Evolutionary conservation across 257 asterid species (phyloP), one percentile per base, ranked within the genome.

Genomic region (Salvia rosmarinus): DNA sequence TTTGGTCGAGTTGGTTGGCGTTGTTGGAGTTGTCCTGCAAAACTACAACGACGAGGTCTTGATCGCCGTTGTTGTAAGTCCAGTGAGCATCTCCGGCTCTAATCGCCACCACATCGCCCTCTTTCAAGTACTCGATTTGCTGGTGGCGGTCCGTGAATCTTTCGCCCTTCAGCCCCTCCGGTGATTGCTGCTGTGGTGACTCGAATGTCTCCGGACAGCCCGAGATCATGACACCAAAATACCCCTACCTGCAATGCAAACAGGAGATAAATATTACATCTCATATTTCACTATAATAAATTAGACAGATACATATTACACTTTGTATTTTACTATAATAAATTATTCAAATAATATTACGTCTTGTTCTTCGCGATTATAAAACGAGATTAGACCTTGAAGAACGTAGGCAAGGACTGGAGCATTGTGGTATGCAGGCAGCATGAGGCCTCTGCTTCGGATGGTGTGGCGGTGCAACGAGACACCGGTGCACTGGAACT

Each of bases 121-220:
- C 44, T 5, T 76, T 73, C 40, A 80, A 50, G 30, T 66, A 67
- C 44, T 44, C 80, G 25, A 88, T 76, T 50, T 82, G 85, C 80
- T 86, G 93, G 60, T 85, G 92, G 3, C 74, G 71, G 49, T 86
- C 94, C 2, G 34, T 54, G 63, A 80, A 82, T 11, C 75, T 79
- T 73, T 67, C 77, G 11, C 81, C 64, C 16, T 40, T 58, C 75
- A 1, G 37, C 20, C 58, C 73, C 61, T 72, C 70, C 32, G 40
- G 28, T 0, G 52, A 21, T 70, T 50, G 65, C 19, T 50, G 65
- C 19, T 80, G 87, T 0, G 92, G 80, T 0, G 93, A 78, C 28
- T 85, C 92, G 79, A 68, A 90, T 0, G 97, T 88, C 58, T 88
- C 93, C 0, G 96, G 89, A 72, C 96, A 88, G 10, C 96, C 95